A percentile compares a stretch with the other conserved stretches of the same genome.
These are phyloP conservation scores for Lachancea cidri DNA, from an alignment of 805 yeast species.

Conservation along the genomic window DNA sequence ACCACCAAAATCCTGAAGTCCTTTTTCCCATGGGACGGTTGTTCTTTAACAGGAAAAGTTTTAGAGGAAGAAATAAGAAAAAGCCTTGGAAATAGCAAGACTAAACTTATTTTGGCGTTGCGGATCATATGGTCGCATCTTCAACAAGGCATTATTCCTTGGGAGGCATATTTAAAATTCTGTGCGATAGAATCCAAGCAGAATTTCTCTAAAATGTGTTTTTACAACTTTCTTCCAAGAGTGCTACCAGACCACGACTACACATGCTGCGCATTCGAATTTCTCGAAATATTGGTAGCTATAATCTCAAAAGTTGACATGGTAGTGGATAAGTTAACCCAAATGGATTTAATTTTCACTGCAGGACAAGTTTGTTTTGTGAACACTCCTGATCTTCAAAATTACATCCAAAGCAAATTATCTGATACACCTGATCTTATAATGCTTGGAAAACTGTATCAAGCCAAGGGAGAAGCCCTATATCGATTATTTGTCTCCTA, in stretches of 20 bases:
- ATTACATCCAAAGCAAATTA: slow-evolving; percentile 1
- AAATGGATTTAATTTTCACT: slow-evolving; percentile 32
- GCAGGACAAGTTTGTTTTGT: slow-evolving; percentile 36
- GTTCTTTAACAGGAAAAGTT: slow-evolving; percentile 32
- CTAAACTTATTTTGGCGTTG: slow-evolving; percentile 26
- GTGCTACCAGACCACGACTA: slow-evolving; percentile 34
- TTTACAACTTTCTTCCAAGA: slow-evolving; percentile 33
- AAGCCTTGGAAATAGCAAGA: slow-evolving; percentile 18
- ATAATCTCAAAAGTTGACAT: slow-evolving; percentile 29
- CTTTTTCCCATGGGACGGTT: slow-evolving; percentile 36
- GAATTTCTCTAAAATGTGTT: slow-evolving; percentile 27
- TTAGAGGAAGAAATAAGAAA: slow-evolving; percentile 22
- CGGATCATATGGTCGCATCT: slow-evolving; percentile 34
- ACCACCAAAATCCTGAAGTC: slow-evolving; percentile 26
- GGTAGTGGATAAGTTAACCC: slow-evolving; percentile 26
- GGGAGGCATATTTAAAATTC: slow-evolving; percentile 32
- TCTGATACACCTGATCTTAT: slow-evolving; percentile 25
- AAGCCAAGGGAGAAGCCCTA: slow-evolving; percentile 33
- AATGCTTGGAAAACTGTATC: slow-evolving; percentile 31
- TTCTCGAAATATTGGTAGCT: slow-evolving; percentile 32
- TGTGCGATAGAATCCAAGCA: slow-evolving; percentile 20
- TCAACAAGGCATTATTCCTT: slow-evolving; percentile 34
- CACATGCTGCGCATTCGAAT: slow-evolving; percentile 35
- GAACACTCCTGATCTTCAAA: slow-evolving; percentile 18
- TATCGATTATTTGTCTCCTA: slow-evolving; percentile 33